Percentiles rank a stretch among this genome's conserved stretches.
These are phyloP conservation scores for Fraxinus dipetala DNA, from an alignment of 305 asterid species.

Conservation along the genomic window DNA sequence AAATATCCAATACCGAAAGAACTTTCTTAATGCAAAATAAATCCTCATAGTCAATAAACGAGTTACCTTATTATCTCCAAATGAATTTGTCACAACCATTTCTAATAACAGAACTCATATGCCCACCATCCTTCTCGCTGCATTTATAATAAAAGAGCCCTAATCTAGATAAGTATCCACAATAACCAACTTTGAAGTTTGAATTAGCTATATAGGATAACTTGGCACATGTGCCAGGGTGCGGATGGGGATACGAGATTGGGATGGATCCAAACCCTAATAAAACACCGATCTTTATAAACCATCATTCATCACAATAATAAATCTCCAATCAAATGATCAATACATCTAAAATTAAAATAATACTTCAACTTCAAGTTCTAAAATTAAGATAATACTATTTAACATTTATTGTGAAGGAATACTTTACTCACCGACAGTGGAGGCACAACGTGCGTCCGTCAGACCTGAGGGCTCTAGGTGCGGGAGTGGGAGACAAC, in stretches of 20 bases:
- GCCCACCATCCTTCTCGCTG: constrained; percentile 99
- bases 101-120: constrained; percentile 87
- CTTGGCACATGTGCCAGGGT: neutral
- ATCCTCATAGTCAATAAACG: neutral
- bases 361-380: too few relatives aligned
- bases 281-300: constrained; percentile 64
- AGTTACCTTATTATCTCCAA: constrained; percentile 83
- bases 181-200: constrained; percentile 9
- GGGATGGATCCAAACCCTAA: constrained; percentile 53
- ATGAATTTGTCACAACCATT: constrained; percentile 77
- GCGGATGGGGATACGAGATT: neutral
- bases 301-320: too few relatives aligned
- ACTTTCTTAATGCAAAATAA: neutral
- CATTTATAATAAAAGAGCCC: constrained; percentile 27
- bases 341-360: too few relatives aligned
- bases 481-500: too few relatives aligned
- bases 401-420: too few relatives aligned
- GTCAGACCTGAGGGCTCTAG: too few relatives aligned
- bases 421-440: too few relatives aligned
- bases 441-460: too few relatives aligned
- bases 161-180: neutral
- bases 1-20: constrained; percentile 5
- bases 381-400: too few relatives aligned
- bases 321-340: too few relatives aligned
- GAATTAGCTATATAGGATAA: neutral